Base-by-base conservation (phyloP, 306 rosid genomes). In the Cyamopsis tetragonoloba region DNA sequence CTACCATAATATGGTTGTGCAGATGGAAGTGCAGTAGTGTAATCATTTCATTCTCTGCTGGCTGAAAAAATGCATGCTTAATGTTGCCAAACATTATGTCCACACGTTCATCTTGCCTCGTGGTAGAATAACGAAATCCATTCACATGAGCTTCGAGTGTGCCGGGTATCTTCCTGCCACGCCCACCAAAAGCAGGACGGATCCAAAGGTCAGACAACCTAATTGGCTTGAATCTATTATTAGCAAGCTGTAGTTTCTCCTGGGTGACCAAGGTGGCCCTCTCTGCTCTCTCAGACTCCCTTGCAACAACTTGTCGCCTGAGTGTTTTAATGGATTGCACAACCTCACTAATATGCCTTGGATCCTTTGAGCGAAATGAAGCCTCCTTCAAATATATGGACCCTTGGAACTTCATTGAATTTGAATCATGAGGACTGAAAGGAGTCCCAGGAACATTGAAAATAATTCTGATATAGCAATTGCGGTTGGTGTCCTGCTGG, bases 201-300 rank as follows among this genome's bases (percentile, higher is more conserved):
- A 92, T 92, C 92, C 93, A 92, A 42, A 92, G 96, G 67, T 92
- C 96, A 63, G 87, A 28, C 65, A 92, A 80, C 17, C 96, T 78
- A 50, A 92, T 80, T 0, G 98, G 98, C 88, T 92, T 92, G 55
- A 86, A 89, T 71, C 86, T 90, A 76, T 86, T 86, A 77, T 92
- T 92, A 4, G 98, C 88, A 59, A 89, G 74, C 78, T 89, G 98
- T 49, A 92, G 87, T 79, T 79, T 92, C 84, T 92, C 98, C 83
- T 92, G 96, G 20, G 96, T 87, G 68, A 92, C 96, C 77, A 92
- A 77, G 7, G 98, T 92, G 22, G 98, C 98, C 79, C 95, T 84
- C 80, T 92, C 96, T 70, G 98, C 98, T 79, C 89, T 86, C 85
- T 89, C 95, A n/a, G 92, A 89, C 77, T 92, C 98, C 85, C 98